Conservation (phyloP, 352 stramenopile species). For the Phytophthora boehmeriae region DNA sequence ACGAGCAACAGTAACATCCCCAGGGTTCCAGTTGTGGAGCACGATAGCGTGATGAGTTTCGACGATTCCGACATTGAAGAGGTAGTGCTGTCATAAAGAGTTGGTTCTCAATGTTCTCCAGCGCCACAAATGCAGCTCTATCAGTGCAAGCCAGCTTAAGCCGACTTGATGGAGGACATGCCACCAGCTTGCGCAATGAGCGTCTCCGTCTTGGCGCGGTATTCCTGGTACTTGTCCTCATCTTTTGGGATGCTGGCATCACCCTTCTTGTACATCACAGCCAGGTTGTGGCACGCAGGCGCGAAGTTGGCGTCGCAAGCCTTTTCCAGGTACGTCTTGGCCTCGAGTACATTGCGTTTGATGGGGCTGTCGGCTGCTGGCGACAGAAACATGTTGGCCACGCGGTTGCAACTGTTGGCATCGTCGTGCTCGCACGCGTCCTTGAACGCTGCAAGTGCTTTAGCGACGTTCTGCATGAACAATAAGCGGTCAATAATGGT, state of each 20-base stretch:
- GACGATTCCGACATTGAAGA: constrained; percentile 76
- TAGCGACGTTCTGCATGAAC: constrained; percentile 50
- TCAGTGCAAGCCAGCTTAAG: constrained; percentile 11
- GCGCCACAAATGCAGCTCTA: too few relatives aligned
- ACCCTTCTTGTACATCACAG: constrained; percentile 90
- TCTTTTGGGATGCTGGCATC: constrained; percentile 74
- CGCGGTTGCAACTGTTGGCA: constrained; percentile 82
- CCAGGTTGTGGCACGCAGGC: constrained; percentile 88
- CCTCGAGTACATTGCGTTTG: constrained; percentile 53
- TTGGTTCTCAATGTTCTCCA: too few relatives aligned
- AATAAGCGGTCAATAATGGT: neutral
- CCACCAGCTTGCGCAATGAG: constrained; percentile 80
- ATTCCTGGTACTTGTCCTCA: constrained; percentile 72
- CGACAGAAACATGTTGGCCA: constrained; percentile 78
- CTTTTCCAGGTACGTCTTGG: constrained; percentile 72
- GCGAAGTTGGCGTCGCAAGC: constrained; percentile 87
- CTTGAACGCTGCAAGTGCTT: constrained; percentile 76
- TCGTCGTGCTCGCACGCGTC: constrained; percentile 78
- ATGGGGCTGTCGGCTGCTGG: constrained; percentile 37
- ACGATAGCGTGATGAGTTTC: constrained; percentile 36
- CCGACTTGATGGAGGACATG: constrained; percentile 48
- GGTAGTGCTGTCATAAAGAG: constrained; percentile 38
- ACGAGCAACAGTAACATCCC: neutral
- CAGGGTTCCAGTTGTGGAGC: constrained; percentile 1
- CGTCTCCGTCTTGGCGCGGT: constrained; percentile 75